Conservation (phyloP, 352 stramenopile species). For the Pythium volutum region DNA sequence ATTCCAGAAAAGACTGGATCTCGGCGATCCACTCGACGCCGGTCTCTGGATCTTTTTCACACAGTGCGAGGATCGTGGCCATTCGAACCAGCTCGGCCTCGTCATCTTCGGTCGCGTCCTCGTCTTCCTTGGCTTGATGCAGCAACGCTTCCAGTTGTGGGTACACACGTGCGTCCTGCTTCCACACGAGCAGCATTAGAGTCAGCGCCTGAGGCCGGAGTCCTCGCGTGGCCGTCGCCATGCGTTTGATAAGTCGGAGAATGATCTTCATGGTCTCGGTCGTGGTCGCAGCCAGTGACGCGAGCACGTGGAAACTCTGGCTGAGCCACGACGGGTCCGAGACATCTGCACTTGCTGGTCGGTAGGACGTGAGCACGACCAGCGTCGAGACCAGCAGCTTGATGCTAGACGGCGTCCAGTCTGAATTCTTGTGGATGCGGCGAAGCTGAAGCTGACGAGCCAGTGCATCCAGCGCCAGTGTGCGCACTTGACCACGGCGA, state of each 20-base stretch:
- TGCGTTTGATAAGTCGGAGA: constrained; percentile 62
- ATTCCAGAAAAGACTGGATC: constrained; percentile 59
- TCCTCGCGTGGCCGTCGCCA: constrained; percentile 29
- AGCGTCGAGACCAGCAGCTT: constrained; percentile 62
- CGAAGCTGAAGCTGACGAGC: constrained; percentile 32
- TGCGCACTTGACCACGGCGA: constrained; percentile 8
- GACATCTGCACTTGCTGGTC: not conserved
- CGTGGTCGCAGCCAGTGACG: constrained; percentile 40
- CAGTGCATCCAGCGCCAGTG: constrained; percentile 25
- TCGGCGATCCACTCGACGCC: constrained; percentile 65
- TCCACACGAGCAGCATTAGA: constrained; percentile 62
- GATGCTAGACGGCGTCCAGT: constrained; percentile 29
- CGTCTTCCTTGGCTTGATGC: constrained; percentile 4
- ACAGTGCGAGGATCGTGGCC: constrained; percentile 62
- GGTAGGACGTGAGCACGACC: constrained; percentile 49
- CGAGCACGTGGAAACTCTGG: constrained; percentile 47
- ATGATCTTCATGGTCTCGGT: constrained; percentile 77
- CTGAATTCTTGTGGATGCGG: constrained; percentile 16
- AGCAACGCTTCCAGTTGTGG: constrained; percentile 54
- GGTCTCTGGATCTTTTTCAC: constrained; percentile 53
- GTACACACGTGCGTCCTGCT: constrained; percentile 63
- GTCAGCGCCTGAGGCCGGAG: constrained; percentile 49
- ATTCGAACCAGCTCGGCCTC: constrained; percentile 43
- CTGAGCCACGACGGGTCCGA: constrained; percentile 30
- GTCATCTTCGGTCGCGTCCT: constrained; percentile 32